Evolutionary conservation across 805 yeast genomes (phyloP), one percentile per base, ranked within the genome.

Genomic region (Myxozyma mucilagina): DNA sequence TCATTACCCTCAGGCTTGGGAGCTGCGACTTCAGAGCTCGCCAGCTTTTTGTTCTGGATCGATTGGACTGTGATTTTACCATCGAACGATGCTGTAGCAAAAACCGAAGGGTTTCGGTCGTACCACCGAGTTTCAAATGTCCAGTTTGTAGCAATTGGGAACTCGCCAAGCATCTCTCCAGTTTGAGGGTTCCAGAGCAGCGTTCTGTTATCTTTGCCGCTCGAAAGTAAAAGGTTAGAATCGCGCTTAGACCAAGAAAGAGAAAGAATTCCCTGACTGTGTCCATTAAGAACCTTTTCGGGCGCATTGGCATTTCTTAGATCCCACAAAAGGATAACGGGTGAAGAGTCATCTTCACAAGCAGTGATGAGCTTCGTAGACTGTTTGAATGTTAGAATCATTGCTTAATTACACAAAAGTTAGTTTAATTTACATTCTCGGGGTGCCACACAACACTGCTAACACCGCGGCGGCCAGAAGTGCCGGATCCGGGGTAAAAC

Each of bases 391-490:
- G 20, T 38, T n/a, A 48, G 14, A 31, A 29, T 48, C 31, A 42
- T 42, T n/a, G 2, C 1, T 14, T n/a, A 16, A 4, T 9, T 16
- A 35, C 3, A 9, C 14, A 29, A 8, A 9, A 29, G 36, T 16
- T 16, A 2, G 5, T 24, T 13, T 11, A 14, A 49, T 57, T 20
- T 47, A 59, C 67, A 38, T 61, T 66, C 20, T 68, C 70, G 59
- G 99, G 99, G 74, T 94, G 97, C 99, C 99, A 94, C 60, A 87
- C 90, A 13, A 94, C 96, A 62, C 83, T 82, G 39, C 96, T 84
- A 53, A 93, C 81, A 58, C 86, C 87, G 29, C 91, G 87, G 70
- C 87, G 82, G 47, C 80, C 81, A 48, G 70, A 73, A 20, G 66
- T 63, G 20, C 59, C 44, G 14, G 72, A 68, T 11, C 83, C 76